phyloP scores from a whole-genome alignment of 805 yeast species.

The Brettanomyces sp. region DNA sequence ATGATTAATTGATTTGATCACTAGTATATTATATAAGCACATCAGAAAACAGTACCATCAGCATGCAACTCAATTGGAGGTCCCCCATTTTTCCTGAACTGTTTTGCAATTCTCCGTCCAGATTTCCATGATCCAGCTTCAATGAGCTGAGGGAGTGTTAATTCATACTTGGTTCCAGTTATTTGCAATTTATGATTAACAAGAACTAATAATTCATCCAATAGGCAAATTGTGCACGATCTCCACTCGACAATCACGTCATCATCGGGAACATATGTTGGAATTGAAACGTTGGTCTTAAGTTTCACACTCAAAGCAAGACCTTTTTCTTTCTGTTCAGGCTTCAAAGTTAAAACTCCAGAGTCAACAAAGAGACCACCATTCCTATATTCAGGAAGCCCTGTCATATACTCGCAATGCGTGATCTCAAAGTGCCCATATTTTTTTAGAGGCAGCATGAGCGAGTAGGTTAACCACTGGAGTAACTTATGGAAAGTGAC shows the following conservation, averaged over 20 bases:
- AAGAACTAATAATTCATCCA: constrained; percentile 43
- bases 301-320: constrained; percentile 24
- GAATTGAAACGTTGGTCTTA: constrained; percentile 26
- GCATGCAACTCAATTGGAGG: constrained; percentile 56
- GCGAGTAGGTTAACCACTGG: constrained; percentile 59
- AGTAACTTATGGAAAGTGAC: constrained; percentile 59
- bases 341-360: constrained; percentile 40
- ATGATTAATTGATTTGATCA: background rate
- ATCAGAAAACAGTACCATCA: constrained; percentile 56
- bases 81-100: constrained; percentile 39
- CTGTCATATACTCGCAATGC: constrained; percentile 38
- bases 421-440: constrained; percentile 33
- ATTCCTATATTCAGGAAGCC: constrained; percentile 53
- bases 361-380: constrained; percentile 57
- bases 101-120: constrained; percentile 51
- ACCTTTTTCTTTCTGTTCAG: constrained; percentile 29
- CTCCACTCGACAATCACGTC: constrained; percentile 65
- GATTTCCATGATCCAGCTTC: constrained; percentile 67
- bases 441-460: constrained; percentile 40
- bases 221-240: constrained; percentile 46
- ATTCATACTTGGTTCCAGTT: constrained; percentile 20
- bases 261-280: constrained; percentile 43
- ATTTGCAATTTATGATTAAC: constrained; percentile 37
- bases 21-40: background rate
- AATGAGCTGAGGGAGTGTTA: constrained; percentile 47